Percentiles rank a stretch among this genome's conserved stretches.
These are phyloP conservation scores for Penicillium arizonense DNA, from an alignment of 495 filamentous ascomycete species.

Conservation along the genomic window DNA sequence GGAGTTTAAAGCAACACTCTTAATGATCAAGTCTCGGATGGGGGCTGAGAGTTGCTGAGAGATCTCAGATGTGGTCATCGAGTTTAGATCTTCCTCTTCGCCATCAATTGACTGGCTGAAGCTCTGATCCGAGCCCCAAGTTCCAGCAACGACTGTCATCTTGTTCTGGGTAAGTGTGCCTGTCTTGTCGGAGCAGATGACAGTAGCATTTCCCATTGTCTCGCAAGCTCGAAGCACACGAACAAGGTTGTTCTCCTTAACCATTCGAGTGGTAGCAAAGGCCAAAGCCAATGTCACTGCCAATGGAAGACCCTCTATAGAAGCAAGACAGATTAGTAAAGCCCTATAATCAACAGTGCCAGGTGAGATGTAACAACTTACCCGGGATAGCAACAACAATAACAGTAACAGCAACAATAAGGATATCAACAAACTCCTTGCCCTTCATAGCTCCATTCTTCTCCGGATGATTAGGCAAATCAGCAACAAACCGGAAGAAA, in stretches of 20 bases:
- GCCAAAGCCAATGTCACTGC: conserved; percentile 69
- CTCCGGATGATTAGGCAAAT: conserved; percentile 47
- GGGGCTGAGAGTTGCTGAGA: conserved; percentile 40
- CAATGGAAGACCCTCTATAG: conserved; percentile 59
- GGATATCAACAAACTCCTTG: conserved; percentile 62
- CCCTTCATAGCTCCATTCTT: conserved; percentile 53
- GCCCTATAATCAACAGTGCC: neutral
- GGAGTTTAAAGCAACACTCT: conserved; percentile 65
- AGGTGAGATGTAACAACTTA: conserved; percentile 13
- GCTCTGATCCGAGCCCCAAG: conserved; percentile 50
- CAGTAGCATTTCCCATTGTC: conserved; percentile 71
- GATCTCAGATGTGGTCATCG: conserved; percentile 24
- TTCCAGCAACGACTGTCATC: conserved; percentile 68
- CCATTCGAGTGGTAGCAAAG: conserved; percentile 67
- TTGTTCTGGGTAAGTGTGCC: conserved; percentile 71
- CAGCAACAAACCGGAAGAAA: conserved; percentile 57
- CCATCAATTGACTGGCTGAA: conserved; percentile 45
- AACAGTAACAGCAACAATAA: conserved; percentile 69
- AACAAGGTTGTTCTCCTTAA: conserved; percentile 69
- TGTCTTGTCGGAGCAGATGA: conserved; percentile 70
- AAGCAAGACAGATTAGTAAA: conserved; percentile 9
- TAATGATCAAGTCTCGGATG: conserved; percentile 49
- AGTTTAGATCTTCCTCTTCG: conserved; percentile 9
- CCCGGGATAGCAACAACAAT: conserved; percentile 69
- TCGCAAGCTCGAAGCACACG: conserved; percentile 65